A percentile compares a stretch with the other conserved stretches of the same genome.
phyloP scores from a whole-genome alignment of 345 rosid genomes.

The Durio zibethinus region DNA sequence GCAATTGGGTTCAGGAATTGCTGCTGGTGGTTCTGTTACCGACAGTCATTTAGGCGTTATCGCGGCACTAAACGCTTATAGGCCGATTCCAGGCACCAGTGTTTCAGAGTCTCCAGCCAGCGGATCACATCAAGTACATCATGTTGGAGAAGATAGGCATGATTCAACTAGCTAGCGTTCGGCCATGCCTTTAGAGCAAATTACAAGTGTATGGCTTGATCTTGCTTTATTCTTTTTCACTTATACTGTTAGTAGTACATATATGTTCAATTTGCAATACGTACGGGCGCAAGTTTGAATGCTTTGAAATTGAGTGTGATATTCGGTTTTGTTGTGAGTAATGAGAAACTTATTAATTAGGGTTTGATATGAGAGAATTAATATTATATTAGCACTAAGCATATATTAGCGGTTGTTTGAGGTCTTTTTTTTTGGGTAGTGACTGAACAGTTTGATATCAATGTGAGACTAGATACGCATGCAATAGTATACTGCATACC shows the following conservation, averaged over 20 bases:
- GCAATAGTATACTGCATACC: background rate
- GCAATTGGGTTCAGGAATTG: slow-evolving; percentile 39
- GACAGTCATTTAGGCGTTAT: slow-evolving; percentile 64
- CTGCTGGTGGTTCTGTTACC: slow-evolving; percentile 25
- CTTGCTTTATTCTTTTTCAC: slow-evolving; percentile 12
- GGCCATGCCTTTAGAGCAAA: slow-evolving; percentile 36
- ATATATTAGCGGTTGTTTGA: background rate
- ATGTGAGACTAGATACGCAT: background rate
- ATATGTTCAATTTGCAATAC: slow-evolving; percentile 22
- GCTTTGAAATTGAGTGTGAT: slow-evolving; percentile 19
- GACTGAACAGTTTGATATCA: background rate
- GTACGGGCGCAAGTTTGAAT: slow-evolving; percentile 19
- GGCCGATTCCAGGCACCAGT: slow-evolving; percentile 34
- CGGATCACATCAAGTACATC: slow-evolving; percentile 41
- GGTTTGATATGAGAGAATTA: slow-evolving; percentile 26
- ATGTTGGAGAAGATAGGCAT: slow-evolving; percentile 40
- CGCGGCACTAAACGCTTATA: slow-evolving; percentile 62
- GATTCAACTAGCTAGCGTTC: slow-evolving; percentile 20
- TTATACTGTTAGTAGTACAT: slow-evolving; percentile 3
- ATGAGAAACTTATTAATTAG: slow-evolving; percentile 14
- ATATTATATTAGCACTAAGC: background rate
- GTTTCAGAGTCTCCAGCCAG: slow-evolving; percentile 24
- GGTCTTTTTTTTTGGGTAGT: background rate
- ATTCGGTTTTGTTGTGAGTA: slow-evolving; percentile 26
- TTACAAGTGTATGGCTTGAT: slow-evolving; percentile 27